Evolutionary conservation across 805 yeast genomes (phyloP).

Genomic region (Wickerhamiella shivajii): DNA sequence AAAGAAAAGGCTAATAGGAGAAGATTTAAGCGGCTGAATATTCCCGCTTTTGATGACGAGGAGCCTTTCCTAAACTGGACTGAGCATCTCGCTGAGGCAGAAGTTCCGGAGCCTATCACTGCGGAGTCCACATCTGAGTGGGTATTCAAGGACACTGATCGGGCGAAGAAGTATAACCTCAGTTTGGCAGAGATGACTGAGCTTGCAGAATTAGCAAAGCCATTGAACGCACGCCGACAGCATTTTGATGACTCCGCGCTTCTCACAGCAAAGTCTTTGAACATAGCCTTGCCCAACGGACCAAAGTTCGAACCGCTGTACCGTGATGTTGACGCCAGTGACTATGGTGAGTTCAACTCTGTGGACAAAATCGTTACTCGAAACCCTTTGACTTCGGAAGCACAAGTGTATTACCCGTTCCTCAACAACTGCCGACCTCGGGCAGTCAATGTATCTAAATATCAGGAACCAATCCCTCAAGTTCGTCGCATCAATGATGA

Average conservation of each 20-base stretch:
- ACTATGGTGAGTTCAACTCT: conserved; percentile 79
- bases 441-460: no score
- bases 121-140: no score
- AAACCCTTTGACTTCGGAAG: conserved; percentile 62
- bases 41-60: conserved; percentile 96
- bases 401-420: conserved; percentile 73
- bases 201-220: no score
- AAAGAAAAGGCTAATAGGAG: conserved; percentile 81
- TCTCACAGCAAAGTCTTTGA: conserved; percentile 80
- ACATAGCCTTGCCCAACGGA: conserved; percentile 83
- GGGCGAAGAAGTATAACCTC: no score
- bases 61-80: conserved; percentile 81
- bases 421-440: conserved; percentile 67
- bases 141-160: no score
- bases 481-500: neutral
- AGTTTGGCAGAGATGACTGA: no score
- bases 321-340: conserved; percentile 42
- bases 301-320: conserved; percentile 85
- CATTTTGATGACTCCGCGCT: conserved; percentile 72
- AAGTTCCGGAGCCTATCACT: no score
- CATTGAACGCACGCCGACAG: no score
- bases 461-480: no score
- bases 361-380: conserved; percentile 78
- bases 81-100: no score
- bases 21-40: conserved; percentile 80